Conservation (phyloP, 495 filamentous ascomycete genomes). For the Barbatosphaeria neglecta region DNA sequence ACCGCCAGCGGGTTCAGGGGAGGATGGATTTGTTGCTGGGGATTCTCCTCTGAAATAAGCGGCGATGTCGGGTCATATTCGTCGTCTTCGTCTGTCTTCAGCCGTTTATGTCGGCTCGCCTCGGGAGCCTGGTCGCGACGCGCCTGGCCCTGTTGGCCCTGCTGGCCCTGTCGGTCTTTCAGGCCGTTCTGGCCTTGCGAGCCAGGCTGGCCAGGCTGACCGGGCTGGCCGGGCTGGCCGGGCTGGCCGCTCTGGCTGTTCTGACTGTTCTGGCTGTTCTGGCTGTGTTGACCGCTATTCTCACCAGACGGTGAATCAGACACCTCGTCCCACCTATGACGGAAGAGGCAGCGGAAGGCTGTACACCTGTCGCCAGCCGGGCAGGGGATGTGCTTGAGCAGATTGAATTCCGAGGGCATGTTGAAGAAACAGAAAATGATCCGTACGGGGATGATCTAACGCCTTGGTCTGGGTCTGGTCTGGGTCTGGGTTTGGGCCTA, state of each 20-base stretch:
- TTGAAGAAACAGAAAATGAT: slow-evolving; percentile 3
- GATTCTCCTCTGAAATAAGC: background rate
- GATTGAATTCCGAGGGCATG: slow-evolving; percentile 57
- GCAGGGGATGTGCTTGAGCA: slow-evolving; percentile 56
- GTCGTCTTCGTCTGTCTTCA: background rate
- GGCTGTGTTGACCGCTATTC: slow-evolving; percentile 4
- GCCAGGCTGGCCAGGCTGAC: too few species aligned
- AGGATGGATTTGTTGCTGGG: background rate
- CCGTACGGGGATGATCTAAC: too few species aligned
- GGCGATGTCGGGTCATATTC: background rate
- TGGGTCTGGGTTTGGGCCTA: too few species aligned
- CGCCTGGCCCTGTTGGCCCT: too few species aligned
- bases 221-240: too few species aligned
- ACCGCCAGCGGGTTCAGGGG: background rate
- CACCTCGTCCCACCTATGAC: slow-evolving; percentile 24
- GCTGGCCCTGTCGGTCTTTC: too few species aligned
- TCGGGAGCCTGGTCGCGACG: slow-evolving; percentile 14
- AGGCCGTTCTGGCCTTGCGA: too few species aligned
- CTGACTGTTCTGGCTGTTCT: too few species aligned
- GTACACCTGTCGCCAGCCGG: slow-evolving; percentile 41
- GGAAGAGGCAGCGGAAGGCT: slow-evolving; percentile 26
- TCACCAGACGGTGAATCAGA: background rate
- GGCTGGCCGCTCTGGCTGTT: too few species aligned
- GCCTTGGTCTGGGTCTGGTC: too few species aligned
- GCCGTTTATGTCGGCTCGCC: background rate